A percentile compares a stretch with the other conserved stretches of the same genome.
These are phyloP conservation scores for Chionographis japonica DNA, from an alignment of 106 monocot genomes.

Conservation along the genomic window DNA sequence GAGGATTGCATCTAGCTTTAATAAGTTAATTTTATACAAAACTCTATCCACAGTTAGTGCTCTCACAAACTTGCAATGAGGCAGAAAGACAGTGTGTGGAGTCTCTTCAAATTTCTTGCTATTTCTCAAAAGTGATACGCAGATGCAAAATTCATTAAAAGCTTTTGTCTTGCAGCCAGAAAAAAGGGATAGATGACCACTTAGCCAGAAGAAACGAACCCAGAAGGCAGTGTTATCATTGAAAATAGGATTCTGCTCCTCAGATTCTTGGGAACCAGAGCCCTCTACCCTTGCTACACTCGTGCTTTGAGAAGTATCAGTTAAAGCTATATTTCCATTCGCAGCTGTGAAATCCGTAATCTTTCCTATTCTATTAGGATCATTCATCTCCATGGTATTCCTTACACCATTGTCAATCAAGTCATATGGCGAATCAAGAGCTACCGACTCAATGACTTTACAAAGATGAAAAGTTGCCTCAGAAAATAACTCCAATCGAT, in stretches of 20 bases:
- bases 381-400: neutral
- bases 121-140: slow-evolving; percentile 57
- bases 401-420: slow-evolving; percentile 15
- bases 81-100: slow-evolving; percentile 33
- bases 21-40: slow-evolving; percentile 63
- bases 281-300: neutral
- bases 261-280: slow-evolving; percentile 20
- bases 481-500: slow-evolving; percentile 41
- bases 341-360: neutral
- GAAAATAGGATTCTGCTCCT: slow-evolving; percentile 7
- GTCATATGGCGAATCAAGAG: slow-evolving; percentile 40
- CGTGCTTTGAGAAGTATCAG: slow-evolving; percentile 7
- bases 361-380: slow-evolving; percentile 1
- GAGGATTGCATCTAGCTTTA: slow-evolving; percentile 55
- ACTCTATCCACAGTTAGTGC: slow-evolving; percentile 60
- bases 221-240: slow-evolving; percentile 40
- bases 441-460: slow-evolving; percentile 78
- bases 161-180: slow-evolving; percentile 56
- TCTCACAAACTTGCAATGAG: slow-evolving; percentile 66
- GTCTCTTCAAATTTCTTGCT: slow-evolving; percentile 19
- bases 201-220: slow-evolving; percentile 86
- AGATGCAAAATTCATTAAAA: slow-evolving; percentile 52
- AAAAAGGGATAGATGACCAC: slow-evolving; percentile 72
- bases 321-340: slow-evolving; percentile 6
- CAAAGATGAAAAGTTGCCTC: slow-evolving; percentile 91